Percentiles rank a stretch among this genome's conserved stretches.
These are phyloP conservation scores for Setomelanomma holmii DNA, from an alignment of 2,329 filamentous ascomycete species.

Conservation along the genomic window DNA sequence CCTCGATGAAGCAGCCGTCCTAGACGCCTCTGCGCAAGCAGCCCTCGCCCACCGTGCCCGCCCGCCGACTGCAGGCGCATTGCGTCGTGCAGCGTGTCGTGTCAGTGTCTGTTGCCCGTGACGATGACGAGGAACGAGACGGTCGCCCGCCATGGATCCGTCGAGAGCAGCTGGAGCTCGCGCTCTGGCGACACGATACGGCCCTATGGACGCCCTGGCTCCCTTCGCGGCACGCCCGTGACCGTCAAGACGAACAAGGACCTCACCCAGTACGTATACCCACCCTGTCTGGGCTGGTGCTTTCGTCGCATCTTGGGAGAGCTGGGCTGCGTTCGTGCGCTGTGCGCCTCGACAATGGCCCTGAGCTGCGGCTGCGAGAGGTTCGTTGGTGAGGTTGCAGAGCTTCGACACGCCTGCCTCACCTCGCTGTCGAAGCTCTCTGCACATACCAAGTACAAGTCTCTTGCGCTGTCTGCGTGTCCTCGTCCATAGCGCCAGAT, in stretches of 20 bases:
- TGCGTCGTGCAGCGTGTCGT: slow-evolving; percentile 26
- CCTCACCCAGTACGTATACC: slow-evolving; percentile 51
- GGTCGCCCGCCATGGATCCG: slow-evolving; percentile 69
- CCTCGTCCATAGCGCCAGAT: too few species aligned
- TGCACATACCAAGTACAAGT: slow-evolving; percentile 1
- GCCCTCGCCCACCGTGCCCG: slow-evolving; percentile 29
- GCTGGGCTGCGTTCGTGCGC: too few species aligned
- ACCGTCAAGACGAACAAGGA: slow-evolving; percentile 65
- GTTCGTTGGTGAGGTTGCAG: slow-evolving; percentile 20
- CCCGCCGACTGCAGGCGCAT: slow-evolving; percentile 23
- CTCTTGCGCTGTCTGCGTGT: slow-evolving; percentile 9
- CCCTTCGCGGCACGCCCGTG: slow-evolving; percentile 47
- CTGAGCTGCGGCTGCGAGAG: too few species aligned
- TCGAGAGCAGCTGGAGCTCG: slow-evolving; percentile 71
- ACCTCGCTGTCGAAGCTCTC: slow-evolving; percentile 5
- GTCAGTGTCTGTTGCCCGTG: slow-evolving; percentile 21
- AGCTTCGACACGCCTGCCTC: slow-evolving; percentile 17
- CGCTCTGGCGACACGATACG: slow-evolving; percentile 71
- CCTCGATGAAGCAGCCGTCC: slow-evolving; percentile 50
- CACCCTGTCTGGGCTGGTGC: slow-evolving; percentile 3
- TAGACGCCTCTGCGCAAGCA: slow-evolving; percentile 44
- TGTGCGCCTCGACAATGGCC: too few species aligned
- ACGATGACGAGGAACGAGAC: slow-evolving; percentile 72
- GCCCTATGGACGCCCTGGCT: slow-evolving; percentile 49
- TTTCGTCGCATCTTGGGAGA: slow-evolving; percentile 12